phyloP scores from a whole-genome alignment of 2,329 filamentous ascomycete genomes.

The Cercospora berteroae region DNA sequence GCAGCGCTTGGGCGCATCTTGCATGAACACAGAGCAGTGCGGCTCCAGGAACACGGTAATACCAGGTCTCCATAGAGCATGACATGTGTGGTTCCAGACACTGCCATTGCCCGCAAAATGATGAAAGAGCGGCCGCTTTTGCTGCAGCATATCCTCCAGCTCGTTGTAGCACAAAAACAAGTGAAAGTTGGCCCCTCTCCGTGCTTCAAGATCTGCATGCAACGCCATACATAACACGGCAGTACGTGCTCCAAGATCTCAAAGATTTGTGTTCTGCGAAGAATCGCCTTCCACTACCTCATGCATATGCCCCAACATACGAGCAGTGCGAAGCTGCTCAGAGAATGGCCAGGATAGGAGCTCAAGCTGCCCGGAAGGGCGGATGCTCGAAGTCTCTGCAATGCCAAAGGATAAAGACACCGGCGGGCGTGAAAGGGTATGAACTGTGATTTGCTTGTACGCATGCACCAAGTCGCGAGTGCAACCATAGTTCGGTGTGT shows the following conservation, averaged over 20 bases:
- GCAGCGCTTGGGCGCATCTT: no score
- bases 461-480: background rate
- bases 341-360: background rate
- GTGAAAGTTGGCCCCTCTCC: background rate
- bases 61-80: no score
- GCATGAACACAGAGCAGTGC: no score
- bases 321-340: background rate
- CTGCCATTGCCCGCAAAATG: no score
- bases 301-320: background rate
- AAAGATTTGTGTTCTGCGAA: background rate
- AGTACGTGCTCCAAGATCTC: background rate
- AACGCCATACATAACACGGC: background rate
- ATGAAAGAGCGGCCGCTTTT: no score
- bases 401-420: background rate
- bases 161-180: background rate
- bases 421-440: background rate
- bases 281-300: background rate
- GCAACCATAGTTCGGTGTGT: background rate
- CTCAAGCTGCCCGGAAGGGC: background rate
- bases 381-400: background rate
- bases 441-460: background rate
- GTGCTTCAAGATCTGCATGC: background rate
- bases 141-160: no score
- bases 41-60: no score
- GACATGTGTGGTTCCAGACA: no score